A percentile compares a stretch with the other conserved stretches of the same genome.
Evolutionary conservation across 1,284 basidiomycete genomes (phyloP).

Genomic region (Pseudozyma flocculosa): DNA sequence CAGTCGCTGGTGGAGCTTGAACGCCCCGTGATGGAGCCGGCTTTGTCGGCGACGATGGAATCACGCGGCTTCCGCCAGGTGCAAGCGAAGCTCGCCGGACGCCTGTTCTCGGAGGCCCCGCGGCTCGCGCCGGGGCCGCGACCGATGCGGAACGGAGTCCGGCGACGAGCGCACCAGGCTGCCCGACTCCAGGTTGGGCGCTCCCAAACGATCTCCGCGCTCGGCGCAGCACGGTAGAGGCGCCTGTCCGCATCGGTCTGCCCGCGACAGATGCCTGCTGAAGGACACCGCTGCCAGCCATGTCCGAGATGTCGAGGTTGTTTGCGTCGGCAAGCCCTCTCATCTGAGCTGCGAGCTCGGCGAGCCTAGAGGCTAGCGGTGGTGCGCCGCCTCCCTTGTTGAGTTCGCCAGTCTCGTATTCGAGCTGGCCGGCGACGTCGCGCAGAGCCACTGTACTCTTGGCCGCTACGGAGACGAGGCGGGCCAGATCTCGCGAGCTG

Average conservation of each 20-base stretch:
- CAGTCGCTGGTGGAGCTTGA: background rate
- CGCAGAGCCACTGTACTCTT: constrained; percentile 73
- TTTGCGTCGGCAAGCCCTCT: constrained; percentile 59
- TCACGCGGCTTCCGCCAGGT: background rate
- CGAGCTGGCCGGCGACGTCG: constrained; percentile 67
- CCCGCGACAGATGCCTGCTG: background rate
- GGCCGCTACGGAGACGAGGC: constrained; percentile 74
- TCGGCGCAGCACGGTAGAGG: background rate
- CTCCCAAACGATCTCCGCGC: background rate
- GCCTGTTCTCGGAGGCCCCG: background rate
- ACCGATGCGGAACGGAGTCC: constrained; percentile 2
- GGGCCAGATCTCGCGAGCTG: constrained; percentile 71
- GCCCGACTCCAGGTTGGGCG: too few species aligned
- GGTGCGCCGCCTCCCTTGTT: constrained; percentile 59
- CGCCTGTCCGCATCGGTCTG: background rate
- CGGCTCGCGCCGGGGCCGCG: background rate
- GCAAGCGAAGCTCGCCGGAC: background rate
- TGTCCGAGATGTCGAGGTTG: constrained; percentile 65
- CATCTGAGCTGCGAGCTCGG: constrained; percentile 55
- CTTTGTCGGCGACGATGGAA: constrained; percentile 59
- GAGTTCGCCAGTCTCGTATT: constrained; percentile 59
- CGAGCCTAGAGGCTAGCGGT: constrained; percentile 61
- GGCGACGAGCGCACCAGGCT: too few species aligned
- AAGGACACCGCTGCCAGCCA: background rate
- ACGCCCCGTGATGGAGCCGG: background rate